Evolutionary conservation across 768 basidiomycete species (phyloP).

Genomic region (Clathrus columnatus): DNA sequence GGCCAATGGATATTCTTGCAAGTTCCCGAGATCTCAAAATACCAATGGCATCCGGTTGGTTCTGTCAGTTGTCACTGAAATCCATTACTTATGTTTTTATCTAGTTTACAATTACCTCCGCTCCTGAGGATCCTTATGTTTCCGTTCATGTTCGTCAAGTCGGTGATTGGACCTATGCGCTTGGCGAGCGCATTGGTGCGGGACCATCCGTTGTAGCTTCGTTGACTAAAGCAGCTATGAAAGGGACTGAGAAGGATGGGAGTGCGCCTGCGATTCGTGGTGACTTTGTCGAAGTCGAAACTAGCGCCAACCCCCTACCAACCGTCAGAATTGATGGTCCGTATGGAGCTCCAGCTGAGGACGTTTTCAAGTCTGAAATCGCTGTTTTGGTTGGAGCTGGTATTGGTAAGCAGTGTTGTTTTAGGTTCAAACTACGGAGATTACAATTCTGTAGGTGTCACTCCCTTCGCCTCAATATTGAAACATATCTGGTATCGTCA

Average conservation of each 20-base stretch:
- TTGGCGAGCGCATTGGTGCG: constrained; percentile 81
- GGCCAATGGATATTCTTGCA: constrained; percentile 91
- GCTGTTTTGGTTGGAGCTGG: constrained; percentile 90
- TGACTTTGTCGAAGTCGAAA: constrained; percentile 74
- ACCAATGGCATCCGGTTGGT: constrained; percentile 98
- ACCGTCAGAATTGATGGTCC: constrained; percentile 78
- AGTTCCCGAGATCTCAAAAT: constrained; percentile 73
- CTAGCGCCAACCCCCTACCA: constrained; percentile 44
- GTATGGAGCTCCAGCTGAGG: constrained; percentile 89
- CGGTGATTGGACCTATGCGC: constrained; percentile 76
- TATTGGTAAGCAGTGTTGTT: constrained; percentile 53
- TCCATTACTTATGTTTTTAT: not conserved
- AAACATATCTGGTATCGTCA: constrained; percentile 96
- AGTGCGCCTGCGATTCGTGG: constrained; percentile 41
- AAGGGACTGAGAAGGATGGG: constrained; percentile 59
- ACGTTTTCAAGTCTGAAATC: constrained; percentile 78
- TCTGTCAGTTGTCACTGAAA: constrained; percentile 56
- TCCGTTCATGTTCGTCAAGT: constrained; percentile 91
- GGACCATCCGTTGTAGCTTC: constrained; percentile 67
- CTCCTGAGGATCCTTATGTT: constrained; percentile 89
- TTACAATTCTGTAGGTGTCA: constrained; percentile 50
- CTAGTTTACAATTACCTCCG: constrained; percentile 91
- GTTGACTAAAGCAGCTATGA: constrained; percentile 74
- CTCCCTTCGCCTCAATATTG: constrained; percentile 89
- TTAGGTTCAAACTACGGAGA: not conserved